Percentiles rank a stretch among this genome's conserved stretches.
Conservation (phyloP, 1,284 basidiomycete species). For the Leucoagaricus sp. region DNA sequence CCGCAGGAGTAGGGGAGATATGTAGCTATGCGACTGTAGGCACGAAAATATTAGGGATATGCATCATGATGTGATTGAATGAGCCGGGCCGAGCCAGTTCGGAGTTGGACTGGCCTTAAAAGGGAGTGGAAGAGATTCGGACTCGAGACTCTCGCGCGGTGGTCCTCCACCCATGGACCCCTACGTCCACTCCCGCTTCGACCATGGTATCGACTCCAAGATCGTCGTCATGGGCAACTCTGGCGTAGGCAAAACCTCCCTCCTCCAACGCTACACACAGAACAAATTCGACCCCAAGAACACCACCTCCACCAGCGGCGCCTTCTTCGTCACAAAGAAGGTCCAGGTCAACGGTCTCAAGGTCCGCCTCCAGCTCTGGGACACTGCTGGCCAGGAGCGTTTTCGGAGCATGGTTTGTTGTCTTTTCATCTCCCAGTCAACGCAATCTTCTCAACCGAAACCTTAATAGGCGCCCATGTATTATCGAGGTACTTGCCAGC, state of each 20-base stretch:
- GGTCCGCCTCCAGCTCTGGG: constrained; percentile 89
- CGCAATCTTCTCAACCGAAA: constrained; percentile 16
- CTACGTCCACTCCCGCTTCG: constrained; percentile 65
- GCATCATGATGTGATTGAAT: constrained; percentile 16
- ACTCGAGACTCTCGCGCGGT: constrained; percentile 15
- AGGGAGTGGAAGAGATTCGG: constrained; percentile 2
- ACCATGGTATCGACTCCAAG: constrained; percentile 90
- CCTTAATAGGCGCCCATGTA: constrained; percentile 89
- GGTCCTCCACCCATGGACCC: constrained; percentile 44
- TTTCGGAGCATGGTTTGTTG: constrained; percentile 86
- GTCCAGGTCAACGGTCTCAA: constrained; percentile 85
- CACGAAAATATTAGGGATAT: constrained; percentile 18
- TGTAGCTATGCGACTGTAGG: constrained; percentile 16
- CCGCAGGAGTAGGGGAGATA: constrained; percentile 36
- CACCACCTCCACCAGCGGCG: constrained; percentile 91
- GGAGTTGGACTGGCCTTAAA: constrained; percentile 22
- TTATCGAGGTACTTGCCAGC: constrained; percentile 70
- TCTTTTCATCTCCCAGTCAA: constrained; percentile 20
- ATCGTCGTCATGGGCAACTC: constrained; percentile 97
- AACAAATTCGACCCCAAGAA: constrained; percentile 86
- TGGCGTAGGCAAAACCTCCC: constrained; percentile 93
- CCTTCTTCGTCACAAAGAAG: constrained; percentile 95
- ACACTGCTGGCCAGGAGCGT: constrained; percentile 97
- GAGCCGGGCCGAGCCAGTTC: constrained; percentile 18
- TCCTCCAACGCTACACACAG: constrained; percentile 91